Evolutionary conservation across 345 rosid species (phyloP), one percentile per base, ranked within the genome.

Genomic region (Salix brachista): DNA sequence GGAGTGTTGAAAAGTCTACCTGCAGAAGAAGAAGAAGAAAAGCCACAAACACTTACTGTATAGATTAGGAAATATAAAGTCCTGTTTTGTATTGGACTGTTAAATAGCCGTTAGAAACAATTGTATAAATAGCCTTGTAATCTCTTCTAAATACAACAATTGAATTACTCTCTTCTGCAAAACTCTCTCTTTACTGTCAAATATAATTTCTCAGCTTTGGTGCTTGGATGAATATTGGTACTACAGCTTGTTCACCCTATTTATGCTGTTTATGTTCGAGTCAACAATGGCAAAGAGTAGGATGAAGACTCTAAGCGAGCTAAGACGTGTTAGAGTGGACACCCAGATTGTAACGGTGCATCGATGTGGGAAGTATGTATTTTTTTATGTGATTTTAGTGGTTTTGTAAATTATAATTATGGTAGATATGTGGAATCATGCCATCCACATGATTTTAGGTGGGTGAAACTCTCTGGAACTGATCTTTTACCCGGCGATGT

Each of bases 281-380:
- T 94, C 98, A 81, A 96, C 99, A 70, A 96, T 96, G 99, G 98
- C 97, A 69, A 96, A 96, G 84, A 90, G 97, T 82, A 92, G 98
- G 75, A 83, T 96, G 82, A 94, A 92, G 87, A 94, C 98, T 70
- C 83, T 96, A 71, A 96, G 90, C 32, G 99, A 96, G 86, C 87
- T 96, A 48, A 90, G 98, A 77, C 92, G 99, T 64, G 99, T 94
- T 73, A 92, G 98, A 84, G 94, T 96, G 80, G 98, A 96, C 78
- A 79, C 83, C 83, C 98, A 96, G 86, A 92, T 92, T 70, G 71
- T 96, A 64, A 88, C 87, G 92, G 99, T 91, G 83, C 90, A 96
- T 86, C 97, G 98, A 21, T 90, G 97, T 67, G 98, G 99, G 80
- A 96, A 82, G 99, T 96, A 88, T 34, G 97, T 82, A 67, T 73